A percentile compares a stretch with the other conserved stretches of the same genome.
These are phyloP conservation scores for Zygoascus flipseniorum DNA, from an alignment of 805 yeast species.

Conservation along the genomic window DNA sequence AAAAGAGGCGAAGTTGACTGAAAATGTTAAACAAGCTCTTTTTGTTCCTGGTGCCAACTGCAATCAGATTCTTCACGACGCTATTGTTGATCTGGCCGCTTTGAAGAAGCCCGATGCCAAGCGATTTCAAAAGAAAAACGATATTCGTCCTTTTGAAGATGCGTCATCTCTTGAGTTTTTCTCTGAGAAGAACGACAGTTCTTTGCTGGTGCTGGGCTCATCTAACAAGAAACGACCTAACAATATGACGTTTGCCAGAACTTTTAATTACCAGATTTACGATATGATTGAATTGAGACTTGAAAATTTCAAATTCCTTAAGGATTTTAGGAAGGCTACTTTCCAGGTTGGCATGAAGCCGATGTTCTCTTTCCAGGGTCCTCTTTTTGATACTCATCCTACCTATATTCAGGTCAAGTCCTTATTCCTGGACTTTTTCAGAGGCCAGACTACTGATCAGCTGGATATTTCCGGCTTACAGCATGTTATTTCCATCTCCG, in stretches of 20 bases:
- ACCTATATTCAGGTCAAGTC: conserved; percentile 79
- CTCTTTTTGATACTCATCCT: conserved; percentile 84
- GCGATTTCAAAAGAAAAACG: conserved; percentile 82
- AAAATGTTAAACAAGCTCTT: conserved; percentile 81
- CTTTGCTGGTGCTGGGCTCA: conserved; percentile 70
- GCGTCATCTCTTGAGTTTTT: conserved; percentile 77
- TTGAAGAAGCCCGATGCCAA: conserved; percentile 85
- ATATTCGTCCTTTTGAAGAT: conserved; percentile 89
- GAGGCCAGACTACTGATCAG: conserved; percentile 67
- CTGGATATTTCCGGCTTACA: conserved; percentile 95
- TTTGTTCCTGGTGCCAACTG: conserved; percentile 86
- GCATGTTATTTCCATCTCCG: conserved; percentile 74
- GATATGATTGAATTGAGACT: conserved; percentile 90
- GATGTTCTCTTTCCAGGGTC: conserved; percentile 87
- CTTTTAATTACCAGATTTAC: conserved; percentile 81
- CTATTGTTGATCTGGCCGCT: conserved; percentile 80
- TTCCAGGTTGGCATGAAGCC: conserved; percentile 89
- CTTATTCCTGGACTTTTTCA: conserved; percentile 79
- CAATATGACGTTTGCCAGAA: conserved; percentile 77
- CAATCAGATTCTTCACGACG: conserved; percentile 74
- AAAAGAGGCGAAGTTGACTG: conserved; percentile 79
- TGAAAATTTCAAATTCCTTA: conserved; percentile 57
- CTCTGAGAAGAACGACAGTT: conserved; percentile 88
- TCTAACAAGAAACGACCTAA: conserved; percentile 90
- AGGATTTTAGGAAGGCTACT: conserved; percentile 73